phyloP scores from a whole-genome alignment of 192 early-diverging fungal genomes.

The Kappamyces sp. region DNA sequence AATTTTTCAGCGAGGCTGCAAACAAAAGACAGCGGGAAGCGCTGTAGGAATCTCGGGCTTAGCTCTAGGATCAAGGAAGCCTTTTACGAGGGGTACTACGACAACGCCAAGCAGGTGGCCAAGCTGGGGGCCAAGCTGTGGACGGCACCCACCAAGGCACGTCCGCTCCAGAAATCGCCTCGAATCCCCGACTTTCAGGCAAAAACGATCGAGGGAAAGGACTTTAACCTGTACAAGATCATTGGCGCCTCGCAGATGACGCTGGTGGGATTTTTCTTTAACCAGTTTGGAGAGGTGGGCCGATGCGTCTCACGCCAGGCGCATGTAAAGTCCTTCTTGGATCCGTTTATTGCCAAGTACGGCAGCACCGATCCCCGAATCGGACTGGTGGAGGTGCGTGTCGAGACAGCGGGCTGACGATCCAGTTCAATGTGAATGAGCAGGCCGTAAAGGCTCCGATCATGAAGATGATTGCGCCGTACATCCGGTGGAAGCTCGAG shows the following conservation, averaged over 20 bases:
- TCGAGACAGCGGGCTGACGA: slow-evolving; percentile 4
- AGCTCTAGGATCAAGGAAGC: slow-evolving; percentile 23
- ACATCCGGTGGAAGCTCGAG: slow-evolving; percentile 22
- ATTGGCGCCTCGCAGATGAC: slow-evolving; percentile 19
- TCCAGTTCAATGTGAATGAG: slow-evolving; percentile 38
- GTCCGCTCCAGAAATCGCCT: slow-evolving; percentile 15
- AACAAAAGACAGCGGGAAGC: slow-evolving; percentile 22
- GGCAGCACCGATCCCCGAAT: slow-evolving; percentile 6
- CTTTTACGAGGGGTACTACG: slow-evolving; percentile 31
- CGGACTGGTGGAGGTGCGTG: slow-evolving; percentile 17
- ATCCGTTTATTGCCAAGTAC: slow-evolving; percentile 30
- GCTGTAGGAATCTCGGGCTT: slow-evolving; percentile 16
- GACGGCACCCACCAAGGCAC: slow-evolving; percentile 30
- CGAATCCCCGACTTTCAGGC: slow-evolving; percentile 26
- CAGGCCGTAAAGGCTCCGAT: slow-evolving; percentile 32
- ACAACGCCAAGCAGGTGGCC: slow-evolving; percentile 38
- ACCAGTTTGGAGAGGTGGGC: slow-evolving; percentile 36
- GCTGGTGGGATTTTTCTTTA: slow-evolving; percentile 36
- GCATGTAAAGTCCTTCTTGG: slow-evolving; percentile 23
- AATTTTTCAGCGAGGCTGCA: slow-evolving; percentile 25
- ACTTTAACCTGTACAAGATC: slow-evolving; percentile 23
- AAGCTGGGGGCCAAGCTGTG: slow-evolving; percentile 42
- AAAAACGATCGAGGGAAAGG: slow-evolving; percentile 24
- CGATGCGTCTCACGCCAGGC: slow-evolving; percentile 13
- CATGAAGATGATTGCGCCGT: slow-evolving; percentile 24